Conservation (phyloP, 73 alveolate genomes). For the Loxodes magnus region DNA sequence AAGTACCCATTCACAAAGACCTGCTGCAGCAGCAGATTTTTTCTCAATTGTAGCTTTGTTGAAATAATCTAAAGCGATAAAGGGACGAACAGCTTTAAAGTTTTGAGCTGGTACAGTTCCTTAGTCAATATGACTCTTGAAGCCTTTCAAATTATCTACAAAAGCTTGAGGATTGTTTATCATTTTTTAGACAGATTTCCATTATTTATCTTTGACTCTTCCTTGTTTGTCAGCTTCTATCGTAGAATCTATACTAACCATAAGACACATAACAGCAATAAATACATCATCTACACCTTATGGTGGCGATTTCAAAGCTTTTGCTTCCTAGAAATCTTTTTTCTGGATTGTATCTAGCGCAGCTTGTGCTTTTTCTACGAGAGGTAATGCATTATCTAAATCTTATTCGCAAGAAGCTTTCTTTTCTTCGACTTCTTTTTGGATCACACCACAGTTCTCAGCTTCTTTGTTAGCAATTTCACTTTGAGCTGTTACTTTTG, state of each 20-base stretch:
- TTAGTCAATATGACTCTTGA: conserved; percentile 61
- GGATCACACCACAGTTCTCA: conserved; percentile 79
- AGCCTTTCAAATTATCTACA: conserved; percentile 34
- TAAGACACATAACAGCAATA: conserved; percentile 42
- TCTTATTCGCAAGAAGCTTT: conserved; percentile 88
- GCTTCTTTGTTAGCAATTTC: conserved; percentile 90
- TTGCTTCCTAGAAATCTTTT: conserved; percentile 81
- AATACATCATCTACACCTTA: conserved; percentile 49
- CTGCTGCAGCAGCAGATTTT: conserved; percentile 74
- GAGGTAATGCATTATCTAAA: conserved; percentile 90
- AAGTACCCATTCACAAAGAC: conserved; percentile 86
- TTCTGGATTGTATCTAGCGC: conserved; percentile 81
- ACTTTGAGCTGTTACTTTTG: conserved; percentile 84
- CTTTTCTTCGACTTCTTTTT: conserved; percentile 89
- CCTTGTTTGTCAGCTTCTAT: conserved; percentile 53
- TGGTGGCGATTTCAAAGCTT: conserved; percentile 84
- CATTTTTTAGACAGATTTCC: conserved; percentile 68
- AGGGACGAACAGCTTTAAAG: conserved; percentile 57
- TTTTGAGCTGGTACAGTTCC: conserved; percentile 53
- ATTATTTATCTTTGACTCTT: conserved; percentile 41
- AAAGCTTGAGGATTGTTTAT: conserved; percentile 71
- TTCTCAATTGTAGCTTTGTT: conserved; percentile 53
- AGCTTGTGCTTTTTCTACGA: conserved; percentile 85
- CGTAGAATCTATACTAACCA: conserved; percentile 31
- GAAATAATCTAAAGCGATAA: conserved; percentile 50